Percentiles rank a stretch among this genome's conserved stretches.
Conservation (phyloP, 1,284 basidiomycete species). For the Ceratobasidium sp. region DNA sequence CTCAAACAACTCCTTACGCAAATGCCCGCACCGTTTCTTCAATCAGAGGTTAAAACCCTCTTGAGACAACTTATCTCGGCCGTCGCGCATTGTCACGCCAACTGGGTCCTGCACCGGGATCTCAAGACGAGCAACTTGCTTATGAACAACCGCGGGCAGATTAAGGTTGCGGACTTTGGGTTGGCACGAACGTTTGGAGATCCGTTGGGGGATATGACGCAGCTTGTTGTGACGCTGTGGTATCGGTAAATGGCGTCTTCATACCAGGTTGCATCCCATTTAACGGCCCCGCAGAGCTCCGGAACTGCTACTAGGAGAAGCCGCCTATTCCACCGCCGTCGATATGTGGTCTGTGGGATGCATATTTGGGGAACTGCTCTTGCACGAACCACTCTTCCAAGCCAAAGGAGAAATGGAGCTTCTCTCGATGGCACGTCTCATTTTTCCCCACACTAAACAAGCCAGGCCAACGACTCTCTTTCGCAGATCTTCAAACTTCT, state of each 20-base stretch:
- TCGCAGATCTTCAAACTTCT: conserved; percentile 84
- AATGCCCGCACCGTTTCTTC: conserved; percentile 95
- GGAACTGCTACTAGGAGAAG: conserved; percentile 92
- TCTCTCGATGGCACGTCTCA: conserved; percentile 72
- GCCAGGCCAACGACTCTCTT: neutral
- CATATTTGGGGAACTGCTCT: conserved; percentile 96
- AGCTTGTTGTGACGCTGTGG: conserved; percentile 98
- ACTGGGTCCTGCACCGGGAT: conserved; percentile 98
- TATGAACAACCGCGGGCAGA: conserved; percentile 98
- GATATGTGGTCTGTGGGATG: conserved; percentile 99
- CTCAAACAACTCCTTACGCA: conserved; percentile 93
- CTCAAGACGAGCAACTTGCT: conserved; percentile 97
- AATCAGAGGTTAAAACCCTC: conserved; percentile 98
- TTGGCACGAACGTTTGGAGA: conserved; percentile 95
- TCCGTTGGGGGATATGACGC: conserved; percentile 94
- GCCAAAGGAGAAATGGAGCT: conserved; percentile 97
- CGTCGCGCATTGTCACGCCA: conserved; percentile 89
- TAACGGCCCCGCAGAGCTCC: conserved; percentile 65
- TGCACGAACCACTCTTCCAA: conserved; percentile 94
- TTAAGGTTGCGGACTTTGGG: conserved; percentile 99
- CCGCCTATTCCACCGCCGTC: conserved; percentile 93
- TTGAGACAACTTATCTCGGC: conserved; percentile 95
- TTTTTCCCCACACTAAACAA: conserved; percentile 15
- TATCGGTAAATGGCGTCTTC: conserved; percentile 78
- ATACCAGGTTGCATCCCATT: conserved; percentile 25